These are phyloP conservation scores for Fusarium setosum DNA, from an alignment of 2,329 filamentous ascomycete genomes.

Conservation along the genomic window DNA sequence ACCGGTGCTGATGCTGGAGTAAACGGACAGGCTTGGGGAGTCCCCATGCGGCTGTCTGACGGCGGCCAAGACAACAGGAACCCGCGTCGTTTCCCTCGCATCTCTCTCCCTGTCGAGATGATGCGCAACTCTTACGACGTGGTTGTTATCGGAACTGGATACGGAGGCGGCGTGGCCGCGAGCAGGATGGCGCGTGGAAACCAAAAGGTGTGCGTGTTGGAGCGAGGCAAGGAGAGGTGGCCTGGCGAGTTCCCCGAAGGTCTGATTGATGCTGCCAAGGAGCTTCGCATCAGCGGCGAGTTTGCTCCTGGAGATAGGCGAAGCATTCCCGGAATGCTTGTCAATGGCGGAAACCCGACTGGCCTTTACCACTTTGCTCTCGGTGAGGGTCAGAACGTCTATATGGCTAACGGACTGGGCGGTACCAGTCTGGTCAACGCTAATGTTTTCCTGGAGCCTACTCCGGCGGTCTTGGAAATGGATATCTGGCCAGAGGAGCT, in stretches of 20 bases:
- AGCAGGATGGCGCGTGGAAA: constrained; percentile 69
- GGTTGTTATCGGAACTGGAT: constrained; percentile 76
- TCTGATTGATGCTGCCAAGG: constrained; percentile 56
- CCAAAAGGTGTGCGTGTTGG: constrained; percentile 72
- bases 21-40: not conserved
- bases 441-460: constrained; percentile 73
- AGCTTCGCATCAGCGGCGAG: constrained; percentile 68
- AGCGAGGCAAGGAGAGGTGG: constrained; percentile 73
- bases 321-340: constrained; percentile 22
- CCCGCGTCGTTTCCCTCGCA: constrained; percentile 57
- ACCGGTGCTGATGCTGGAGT: not conserved
- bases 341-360: constrained; percentile 63
- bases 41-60: not conserved
- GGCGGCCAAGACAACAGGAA: not conserved
- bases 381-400: constrained; percentile 72
- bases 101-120: constrained; percentile 67
- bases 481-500: constrained; percentile 70
- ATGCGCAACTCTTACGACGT: constrained; percentile 70
- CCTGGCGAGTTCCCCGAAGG: constrained; percentile 71
- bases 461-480: constrained; percentile 63
- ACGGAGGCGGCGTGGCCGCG: constrained; percentile 74
- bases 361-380: constrained; percentile 73
- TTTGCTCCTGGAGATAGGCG: constrained; percentile 45
- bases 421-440: constrained; percentile 75
- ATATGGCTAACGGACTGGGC: constrained; percentile 72